Evolutionary conservation across 2,329 filamentous ascomycete genomes (phyloP).

Genomic region (Geosmithia flava): DNA sequence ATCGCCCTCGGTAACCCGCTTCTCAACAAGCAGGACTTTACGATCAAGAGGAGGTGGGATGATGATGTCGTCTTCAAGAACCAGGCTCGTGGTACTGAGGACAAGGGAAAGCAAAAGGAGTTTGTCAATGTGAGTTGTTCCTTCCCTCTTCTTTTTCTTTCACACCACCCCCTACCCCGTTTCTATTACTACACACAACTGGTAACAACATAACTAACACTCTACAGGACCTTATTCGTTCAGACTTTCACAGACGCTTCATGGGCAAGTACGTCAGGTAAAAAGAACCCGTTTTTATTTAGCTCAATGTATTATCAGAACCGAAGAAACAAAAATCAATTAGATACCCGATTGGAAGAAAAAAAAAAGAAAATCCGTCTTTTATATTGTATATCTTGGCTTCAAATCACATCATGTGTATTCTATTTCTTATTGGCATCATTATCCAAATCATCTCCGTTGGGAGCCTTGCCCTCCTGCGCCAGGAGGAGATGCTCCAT

Average conservation of each 20-base stretch:
- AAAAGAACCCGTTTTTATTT: conserved; percentile 7
- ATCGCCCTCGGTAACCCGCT: conserved; percentile 89
- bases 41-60: conserved; percentile 88
- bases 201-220: not conserved
- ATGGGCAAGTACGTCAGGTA: conserved; percentile 62
- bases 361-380: not conserved
- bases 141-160: conserved; percentile 1
- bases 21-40: conserved; percentile 79
- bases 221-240: conserved; percentile 66
- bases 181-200: not conserved
- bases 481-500: conserved; percentile 58
- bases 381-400: conserved; percentile 5
- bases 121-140: conserved; percentile 74
- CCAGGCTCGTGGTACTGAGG: conserved; percentile 87
- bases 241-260: conserved; percentile 95
- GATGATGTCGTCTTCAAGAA: conserved; percentile 99
- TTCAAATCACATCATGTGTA: not conserved
- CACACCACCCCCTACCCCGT: not conserved
- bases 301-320: conserved; percentile 8
- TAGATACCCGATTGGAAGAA: conserved; percentile 12
- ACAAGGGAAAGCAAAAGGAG: conserved; percentile 71
- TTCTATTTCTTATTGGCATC: not conserved
- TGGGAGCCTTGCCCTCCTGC: conserved; percentile 11
- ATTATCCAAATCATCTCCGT: not conserved
- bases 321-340: conserved; percentile 1